Evolutionary conservation across 1,284 basidiomycete genomes (phyloP), one percentile per base, ranked within the genome.

Genomic region (Phylloboletellus chloephorus): DNA sequence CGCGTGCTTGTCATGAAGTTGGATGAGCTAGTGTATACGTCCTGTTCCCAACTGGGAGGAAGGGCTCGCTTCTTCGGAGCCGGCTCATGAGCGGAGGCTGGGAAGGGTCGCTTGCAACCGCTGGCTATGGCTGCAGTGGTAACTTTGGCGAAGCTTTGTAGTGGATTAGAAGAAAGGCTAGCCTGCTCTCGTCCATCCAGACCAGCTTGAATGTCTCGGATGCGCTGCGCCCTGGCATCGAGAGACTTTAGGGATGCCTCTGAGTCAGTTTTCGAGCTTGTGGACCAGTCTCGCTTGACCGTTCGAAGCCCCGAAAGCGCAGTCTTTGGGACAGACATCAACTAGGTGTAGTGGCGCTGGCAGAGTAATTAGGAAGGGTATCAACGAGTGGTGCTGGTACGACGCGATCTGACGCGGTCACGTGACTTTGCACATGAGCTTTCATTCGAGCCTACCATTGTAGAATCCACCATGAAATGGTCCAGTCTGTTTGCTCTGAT

Each of bases 21-120:
- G 56, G 60, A 48, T 53, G 53, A 52, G 58, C 59, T 41, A 49
- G 56, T 54, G 26, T 53, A 42, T 16, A 48, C 30, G 32, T 63
- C 58, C 16, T 63, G 53, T 11, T 57, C 54, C 74, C 76, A 82
- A 17, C 61, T 64, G 4, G 64, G 46, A 8, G 80, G 82, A 3
- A 84, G 61, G 40, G 69, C 66, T 23, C 80, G 61, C 54, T 78
- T 79, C 54, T 83, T 83, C 24, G 66, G 52, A 3, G 63, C 52
- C 0, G 64, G 60, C 31, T 64, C 61, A 20, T 56, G 44, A 30
- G 60, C 56, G 15, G 55, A 46, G 12, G 59, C 49, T 3, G 66
- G 54, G 28, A 66, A 68, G 0, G 69, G 56, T 10, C 79, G 71
- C 54, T 82, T 82, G 52, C 65, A 69, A 25, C 52, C 48, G 11